Percentiles rank a stretch among this genome's conserved stretches.
Evolutionary conservation across 1,284 basidiomycete genomes (phyloP).

Genomic region (Leccinum subrobustum): DNA sequence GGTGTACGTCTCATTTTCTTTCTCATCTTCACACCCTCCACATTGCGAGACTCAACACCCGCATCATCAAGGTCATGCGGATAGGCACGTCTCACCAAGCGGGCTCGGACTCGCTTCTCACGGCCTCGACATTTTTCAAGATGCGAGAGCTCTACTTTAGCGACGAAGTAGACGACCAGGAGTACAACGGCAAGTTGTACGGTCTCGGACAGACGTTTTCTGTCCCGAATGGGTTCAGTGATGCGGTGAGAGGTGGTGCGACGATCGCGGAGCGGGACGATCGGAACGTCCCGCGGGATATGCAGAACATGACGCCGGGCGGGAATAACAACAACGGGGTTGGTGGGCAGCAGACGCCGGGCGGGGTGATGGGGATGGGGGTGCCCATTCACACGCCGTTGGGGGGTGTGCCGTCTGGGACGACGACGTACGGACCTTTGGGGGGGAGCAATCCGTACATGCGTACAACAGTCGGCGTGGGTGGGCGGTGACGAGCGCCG

Average conservation of each 20-base stretch:
- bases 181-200: slow-evolving; percentile 76
- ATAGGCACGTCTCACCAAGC: slow-evolving; percentile 95
- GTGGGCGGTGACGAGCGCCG: slow-evolving; percentile 45
- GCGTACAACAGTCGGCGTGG: slow-evolving; percentile 60
- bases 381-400: slow-evolving; percentile 33
- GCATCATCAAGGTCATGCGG: slow-evolving; percentile 44
- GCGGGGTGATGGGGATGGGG: slow-evolving; percentile 38
- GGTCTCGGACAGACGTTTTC: slow-evolving; percentile 77
- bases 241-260: slow-evolving; percentile 63
- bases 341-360: slow-evolving; percentile 34
- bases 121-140: slow-evolving; percentile 94
- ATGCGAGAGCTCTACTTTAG: slow-evolving; percentile 92
- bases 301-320: slow-evolving; percentile 54
- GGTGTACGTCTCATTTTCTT: slow-evolving; percentile 49
- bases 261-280: slow-evolving; percentile 80
- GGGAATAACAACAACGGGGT: slow-evolving; percentile 25
- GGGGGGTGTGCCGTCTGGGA: slow-evolving; percentile 42
- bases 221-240: slow-evolving; percentile 59
- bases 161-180: slow-evolving; percentile 77
- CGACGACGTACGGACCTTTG: slow-evolving; percentile 57
- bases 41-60: neutral
- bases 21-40: neutral
- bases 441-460: slow-evolving; percentile 59
- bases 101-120: slow-evolving; percentile 93
- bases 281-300: slow-evolving; percentile 52